Evolutionary conservation across 78 protist species (phyloP).

Genomic region (Tieghemostelium lacteum): DNA sequence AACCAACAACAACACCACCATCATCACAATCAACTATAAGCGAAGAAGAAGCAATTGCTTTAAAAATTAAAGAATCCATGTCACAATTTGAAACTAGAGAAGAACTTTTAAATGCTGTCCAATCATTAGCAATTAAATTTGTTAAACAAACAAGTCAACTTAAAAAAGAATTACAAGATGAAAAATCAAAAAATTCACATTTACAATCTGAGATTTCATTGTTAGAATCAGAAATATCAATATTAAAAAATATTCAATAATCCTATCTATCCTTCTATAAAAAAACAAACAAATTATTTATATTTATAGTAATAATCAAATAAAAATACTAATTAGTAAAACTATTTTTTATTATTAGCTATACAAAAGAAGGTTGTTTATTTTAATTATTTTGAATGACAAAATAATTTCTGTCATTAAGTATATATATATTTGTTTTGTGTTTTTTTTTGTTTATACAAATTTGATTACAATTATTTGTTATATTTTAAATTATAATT

Average conservation of each 20-base stretch:
- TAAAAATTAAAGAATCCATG: conserved; percentile 44
- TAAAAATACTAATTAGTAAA: neutral
- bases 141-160: conserved; percentile 34
- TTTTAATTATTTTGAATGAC: too few relatives aligned
- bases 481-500: too few relatives aligned
- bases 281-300: neutral
- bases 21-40: neutral
- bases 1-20: neutral
- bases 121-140: conserved; percentile 48
- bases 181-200: conserved; percentile 3
- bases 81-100: conserved; percentile 36
- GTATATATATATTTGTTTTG: too few relatives aligned
- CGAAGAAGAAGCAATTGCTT: conserved; percentile 38
- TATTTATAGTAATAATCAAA: neutral
- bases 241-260: neutral
- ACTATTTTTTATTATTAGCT: neutral
- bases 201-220: neutral
- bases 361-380: neutral
- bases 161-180: conserved; percentile 38
- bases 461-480: too few relatives aligned
- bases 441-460: too few relatives aligned
- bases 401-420: too few relatives aligned
- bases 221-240: neutral
- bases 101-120: conserved; percentile 41
- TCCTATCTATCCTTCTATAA: neutral